phyloP scores from a whole-genome alignment of 495 filamentous ascomycete species.

The Ascobolus immersus region DNA sequence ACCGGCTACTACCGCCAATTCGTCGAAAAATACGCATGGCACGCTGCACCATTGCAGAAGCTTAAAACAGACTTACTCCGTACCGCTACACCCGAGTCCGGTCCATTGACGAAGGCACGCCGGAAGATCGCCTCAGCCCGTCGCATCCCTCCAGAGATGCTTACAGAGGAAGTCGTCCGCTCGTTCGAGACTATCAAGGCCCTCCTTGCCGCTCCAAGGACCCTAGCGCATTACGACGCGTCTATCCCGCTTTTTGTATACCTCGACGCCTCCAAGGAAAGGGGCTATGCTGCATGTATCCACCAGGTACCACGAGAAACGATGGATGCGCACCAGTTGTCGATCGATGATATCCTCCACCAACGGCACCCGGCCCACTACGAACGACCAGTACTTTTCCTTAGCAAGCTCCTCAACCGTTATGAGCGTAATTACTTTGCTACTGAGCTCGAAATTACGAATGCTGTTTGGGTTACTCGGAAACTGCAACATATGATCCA shows the following conservation, averaged over 20 bases:
- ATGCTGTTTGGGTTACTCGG: too few relatives aligned
- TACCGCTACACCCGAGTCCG: too few relatives aligned
- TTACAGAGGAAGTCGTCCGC: not conserved
- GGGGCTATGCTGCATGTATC: not conserved
- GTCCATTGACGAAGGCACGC: not conserved
- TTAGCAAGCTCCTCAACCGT: too few relatives aligned
- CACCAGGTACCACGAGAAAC: too few relatives aligned
- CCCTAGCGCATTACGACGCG: not conserved
- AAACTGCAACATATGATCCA: too few relatives aligned
- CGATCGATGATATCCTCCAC: too few relatives aligned
- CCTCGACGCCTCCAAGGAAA: not conserved
- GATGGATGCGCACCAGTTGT: too few relatives aligned
- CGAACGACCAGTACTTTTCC: too few relatives aligned
- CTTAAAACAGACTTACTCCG: conserved; percentile 1
- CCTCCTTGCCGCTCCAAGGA: not conserved
- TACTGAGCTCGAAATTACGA: too few relatives aligned
- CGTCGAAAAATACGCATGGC: not conserved
- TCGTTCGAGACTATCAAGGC: not conserved
- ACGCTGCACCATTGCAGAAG: not conserved
- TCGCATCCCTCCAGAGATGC: not conserved
- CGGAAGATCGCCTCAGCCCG: too few relatives aligned
- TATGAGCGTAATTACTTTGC: too few relatives aligned
- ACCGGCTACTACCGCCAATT: conserved; percentile 4
- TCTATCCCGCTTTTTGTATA: not conserved
- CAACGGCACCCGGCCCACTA: too few relatives aligned